Base-by-base conservation (phyloP, 345 rosid species). In the Salix udensis region DNA sequence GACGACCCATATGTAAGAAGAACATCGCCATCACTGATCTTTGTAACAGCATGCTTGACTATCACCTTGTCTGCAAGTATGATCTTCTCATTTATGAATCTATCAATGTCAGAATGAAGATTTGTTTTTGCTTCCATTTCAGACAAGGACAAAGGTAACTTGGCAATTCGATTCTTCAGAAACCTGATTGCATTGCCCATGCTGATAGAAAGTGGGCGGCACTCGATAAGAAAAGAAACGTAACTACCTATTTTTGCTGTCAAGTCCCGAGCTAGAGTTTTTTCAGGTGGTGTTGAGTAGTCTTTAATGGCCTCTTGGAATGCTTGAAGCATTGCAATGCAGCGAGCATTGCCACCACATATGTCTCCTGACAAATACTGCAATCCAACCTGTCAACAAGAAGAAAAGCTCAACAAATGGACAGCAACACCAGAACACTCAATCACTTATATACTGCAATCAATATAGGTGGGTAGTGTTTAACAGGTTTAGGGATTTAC, bases 311-410 rank as follows among this genome's bases (percentile, higher is more conserved):
- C 91, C 82, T 96, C 96, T 79, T 85, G 90, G 78, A 96, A 93
- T 70, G 99, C 99, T 84, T 88, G 85, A 71, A 96, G 92, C 98
- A 96, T 93, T n/a, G 97, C 98, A 71, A 96, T 93, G 81, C 99
- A 96, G 28, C 97, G 94, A 34, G 98, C 99, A 86, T 96, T 96
- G 68, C 98, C 94, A 68, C 99, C 98, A 66, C 81, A 83, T 48
- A 93, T 76, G 82, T 96, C 97, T 79, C 98, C 98, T 3, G 89
- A 86, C 30, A 96, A 81, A 80, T 93, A 93, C 40, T 92, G 97
- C 76, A 93, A 91, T 69, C 98, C 99, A 79, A 92, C 97, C 99
- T 93, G 78, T 67, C 78, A 78, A 84, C 69, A 86, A 23, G 30
- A 67, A 70, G 2, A 60, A 21, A 78, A 70, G 12, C 12, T 42